Base-by-base conservation (phyloP, 768 basidiomycete species). In the Boletus edulis region DNA sequence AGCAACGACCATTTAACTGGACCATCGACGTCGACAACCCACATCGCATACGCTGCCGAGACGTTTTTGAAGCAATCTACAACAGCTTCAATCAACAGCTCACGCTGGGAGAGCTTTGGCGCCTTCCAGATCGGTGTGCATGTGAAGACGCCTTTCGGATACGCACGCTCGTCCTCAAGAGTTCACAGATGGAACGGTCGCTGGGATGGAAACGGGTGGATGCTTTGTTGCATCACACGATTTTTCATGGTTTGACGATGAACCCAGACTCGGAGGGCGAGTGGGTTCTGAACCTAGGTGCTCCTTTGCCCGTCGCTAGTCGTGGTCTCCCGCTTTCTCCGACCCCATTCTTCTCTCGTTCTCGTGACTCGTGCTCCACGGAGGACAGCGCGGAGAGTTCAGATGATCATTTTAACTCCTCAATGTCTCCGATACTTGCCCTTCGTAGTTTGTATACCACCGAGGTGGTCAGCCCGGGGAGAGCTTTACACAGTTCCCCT, bases 1-100 rank as follows among this genome's bases (percentile, higher is more conserved):
- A 55, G 24, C 44, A 37, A 62, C n/a, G 66, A 65, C 40, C 72
- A 76, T 53, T 72, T n/a, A 51, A 49, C 14, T 73, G 72, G 70
- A 64, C 60, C 2, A 68, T 82, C 22, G 46, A 73, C 41, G 72
- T 81, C 47, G 68, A 72, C 20, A 71, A 75, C 20, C 47, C 66
- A 12, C 60, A 67, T 18, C 76, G 76, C 35, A 70, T 84, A 57
- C 73, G 77, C 5, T 78, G 81, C 60, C 73, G 78, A 27, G 83
- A 85, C 46, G 76, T 86, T 45, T 82, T 84, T 64, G 63, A 75
- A 50, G 78, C 75, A 17, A 82, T 86, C 38, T 78, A 80, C 57
- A 69, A 78, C 29, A 74, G 71, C 11, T 80, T 77, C 59, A 64
- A 75, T 34, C 62, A 67, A 37, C 72, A 67, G 4, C 66, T 85